phyloP scores from a whole-genome alignment of 2,329 filamentous ascomycete species.

The Periconia macrospinosa region DNA sequence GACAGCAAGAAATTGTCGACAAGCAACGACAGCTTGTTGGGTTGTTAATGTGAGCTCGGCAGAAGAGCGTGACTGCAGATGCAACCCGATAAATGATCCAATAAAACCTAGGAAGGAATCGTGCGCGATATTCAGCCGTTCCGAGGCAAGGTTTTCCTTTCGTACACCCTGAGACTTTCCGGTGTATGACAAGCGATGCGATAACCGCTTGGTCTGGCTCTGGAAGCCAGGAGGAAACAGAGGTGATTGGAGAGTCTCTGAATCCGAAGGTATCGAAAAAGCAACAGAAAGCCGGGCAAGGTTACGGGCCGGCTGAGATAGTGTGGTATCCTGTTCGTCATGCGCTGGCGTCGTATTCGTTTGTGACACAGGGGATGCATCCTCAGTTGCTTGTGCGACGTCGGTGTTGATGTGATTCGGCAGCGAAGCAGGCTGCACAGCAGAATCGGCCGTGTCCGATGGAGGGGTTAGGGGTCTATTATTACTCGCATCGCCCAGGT shows the following conservation, averaged over 20 bases:
- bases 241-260: slow-evolving; percentile 36
- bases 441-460: slow-evolving; percentile 36
- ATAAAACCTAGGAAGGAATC: slow-evolving; percentile 89
- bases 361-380: slow-evolving; percentile 35
- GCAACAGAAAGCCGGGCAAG: slow-evolving; percentile 36
- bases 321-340: slow-evolving; percentile 29
- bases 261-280: slow-evolving; percentile 43
- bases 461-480: slow-evolving; percentile 44
- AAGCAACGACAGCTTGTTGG: slow-evolving; percentile 79
- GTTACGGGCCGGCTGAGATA: slow-evolving; percentile 31
- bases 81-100: slow-evolving; percentile 90
- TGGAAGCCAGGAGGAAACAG: slow-evolving; percentile 27
- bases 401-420: slow-evolving; percentile 26
- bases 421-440: slow-evolving; percentile 30
- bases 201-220: slow-evolving; percentile 49
- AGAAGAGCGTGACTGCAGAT: slow-evolving; percentile 89
- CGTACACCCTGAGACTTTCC: slow-evolving; percentile 64
- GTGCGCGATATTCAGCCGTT: slow-evolving; percentile 76
- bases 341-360: slow-evolving; percentile 29
- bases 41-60: slow-evolving; percentile 81
- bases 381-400: slow-evolving; percentile 50
- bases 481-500: slow-evolving; percentile 32
- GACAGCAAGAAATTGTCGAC: slow-evolving; percentile 75
- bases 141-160: slow-evolving; percentile 77
- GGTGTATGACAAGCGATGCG: slow-evolving; percentile 77